Evolutionary conservation across 305 asterid genomes (phyloP).

Genomic region (Striga hermonthica): DNA sequence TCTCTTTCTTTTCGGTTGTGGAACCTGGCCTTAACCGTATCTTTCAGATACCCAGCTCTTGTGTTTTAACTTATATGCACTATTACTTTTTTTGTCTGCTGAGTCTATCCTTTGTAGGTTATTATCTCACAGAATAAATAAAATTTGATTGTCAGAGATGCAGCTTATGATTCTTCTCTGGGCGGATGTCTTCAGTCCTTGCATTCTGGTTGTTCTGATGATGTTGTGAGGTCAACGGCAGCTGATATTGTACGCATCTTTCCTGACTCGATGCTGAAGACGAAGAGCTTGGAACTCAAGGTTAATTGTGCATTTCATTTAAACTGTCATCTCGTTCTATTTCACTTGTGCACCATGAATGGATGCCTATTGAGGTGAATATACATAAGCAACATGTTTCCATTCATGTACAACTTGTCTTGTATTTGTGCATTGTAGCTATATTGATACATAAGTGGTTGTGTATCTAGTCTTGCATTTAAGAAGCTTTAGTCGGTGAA

Average conservation of each 20-base stretch:
- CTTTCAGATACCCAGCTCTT: conserved; percentile 21
- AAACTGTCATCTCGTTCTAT: conserved; percentile 24
- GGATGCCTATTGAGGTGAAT: conserved; percentile 13
- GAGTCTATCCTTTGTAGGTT: conserved; percentile 12
- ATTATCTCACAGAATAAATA: conserved; percentile 30
- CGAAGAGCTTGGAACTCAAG: conserved; percentile 81
- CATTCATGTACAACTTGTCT: conserved; percentile 12
- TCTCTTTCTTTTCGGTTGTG: conserved; percentile 19
- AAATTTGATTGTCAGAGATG: conserved; percentile 52
- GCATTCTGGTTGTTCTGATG: conserved; percentile 72
- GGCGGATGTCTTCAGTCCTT: conserved; percentile 78
- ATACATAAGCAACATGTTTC: conserved; percentile 11
- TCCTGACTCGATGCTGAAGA: conserved; percentile 64
- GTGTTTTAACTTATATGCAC: conserved; percentile 13
- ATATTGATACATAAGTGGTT: conserved; percentile 13
- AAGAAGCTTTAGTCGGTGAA: conserved; percentile 12
- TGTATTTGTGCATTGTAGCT: conserved; percentile 14
- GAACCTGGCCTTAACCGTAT: conserved; percentile 11
- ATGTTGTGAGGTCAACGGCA: conserved; percentile 75
- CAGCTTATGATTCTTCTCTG: conserved; percentile 72
- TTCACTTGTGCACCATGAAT: conserved; percentile 12
- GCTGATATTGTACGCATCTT: conserved; percentile 54
- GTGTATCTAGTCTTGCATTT: conserved; percentile 13
- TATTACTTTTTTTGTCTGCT: conserved; percentile 25
- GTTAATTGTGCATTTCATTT: conserved; percentile 37